Evolutionary conservation across 1,284 basidiomycete genomes (phyloP).

Genomic region (Cutaneotrichosporon arboriforme): DNA sequence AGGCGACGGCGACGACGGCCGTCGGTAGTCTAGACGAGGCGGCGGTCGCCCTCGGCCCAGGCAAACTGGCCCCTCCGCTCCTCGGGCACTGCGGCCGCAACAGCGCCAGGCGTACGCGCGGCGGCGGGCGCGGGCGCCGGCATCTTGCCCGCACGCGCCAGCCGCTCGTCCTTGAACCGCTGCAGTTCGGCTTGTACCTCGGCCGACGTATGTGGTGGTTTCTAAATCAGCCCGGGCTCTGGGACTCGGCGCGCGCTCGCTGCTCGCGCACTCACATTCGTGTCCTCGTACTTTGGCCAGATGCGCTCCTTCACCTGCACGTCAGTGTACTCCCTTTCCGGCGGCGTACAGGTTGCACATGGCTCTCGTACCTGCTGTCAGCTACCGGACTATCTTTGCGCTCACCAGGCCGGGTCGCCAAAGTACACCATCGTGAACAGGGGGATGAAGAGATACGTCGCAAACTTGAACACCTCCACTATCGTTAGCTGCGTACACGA

Average conservation of each 20-base stretch:
- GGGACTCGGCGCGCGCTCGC: too few relatives aligned
- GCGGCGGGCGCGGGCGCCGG: not conserved
- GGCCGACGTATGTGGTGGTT: slow-evolving; percentile 29
- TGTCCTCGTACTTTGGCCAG: slow-evolving; percentile 43
- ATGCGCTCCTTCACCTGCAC: slow-evolving; percentile 37
- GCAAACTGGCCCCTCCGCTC: slow-evolving; percentile 2
- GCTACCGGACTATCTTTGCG: slow-evolving; percentile 17
- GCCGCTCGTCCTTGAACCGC: slow-evolving; percentile 29
- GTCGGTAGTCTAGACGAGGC: slow-evolving; percentile 16
- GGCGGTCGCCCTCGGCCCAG: slow-evolving; percentile 21
- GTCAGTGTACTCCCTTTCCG: too few relatives aligned
- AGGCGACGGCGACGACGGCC: too few relatives aligned
- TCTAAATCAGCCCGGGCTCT: slow-evolving; percentile 19
- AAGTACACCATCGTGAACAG: slow-evolving; percentile 77
- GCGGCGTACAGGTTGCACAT: slow-evolving; percentile 20
- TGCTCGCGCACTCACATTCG: slow-evolving; percentile 30
- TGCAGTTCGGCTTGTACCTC: slow-evolving; percentile 36
- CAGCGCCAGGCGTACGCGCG: not conserved
- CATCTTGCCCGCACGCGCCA: slow-evolving; percentile 2
- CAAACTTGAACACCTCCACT: slow-evolving; percentile 82
- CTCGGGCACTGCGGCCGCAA: slow-evolving; percentile 1
- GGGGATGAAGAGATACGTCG: slow-evolving; percentile 81
- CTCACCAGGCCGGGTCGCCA: slow-evolving; percentile 81
- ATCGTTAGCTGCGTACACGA: slow-evolving; percentile 1
- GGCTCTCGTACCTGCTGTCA: slow-evolving; percentile 21